A percentile compares a stretch with the other conserved stretches of the same genome.
These are phyloP conservation scores for Basidiobolus meristosporus DNA, from an alignment of 371 early-diverging fungal species.

Conservation along the genomic window DNA sequence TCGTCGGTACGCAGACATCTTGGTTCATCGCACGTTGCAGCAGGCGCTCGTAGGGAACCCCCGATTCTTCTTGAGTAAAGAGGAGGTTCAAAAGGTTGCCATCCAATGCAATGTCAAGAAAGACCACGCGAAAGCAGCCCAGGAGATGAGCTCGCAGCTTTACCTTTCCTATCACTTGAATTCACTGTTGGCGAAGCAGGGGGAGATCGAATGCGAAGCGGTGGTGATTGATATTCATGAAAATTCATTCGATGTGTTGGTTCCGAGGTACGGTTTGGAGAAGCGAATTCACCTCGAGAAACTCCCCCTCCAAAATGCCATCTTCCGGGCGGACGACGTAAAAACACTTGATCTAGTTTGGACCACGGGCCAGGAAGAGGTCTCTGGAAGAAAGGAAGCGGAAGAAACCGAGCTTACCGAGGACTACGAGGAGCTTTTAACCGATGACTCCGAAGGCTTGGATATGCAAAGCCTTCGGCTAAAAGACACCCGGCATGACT, in stretches of 20 bases:
- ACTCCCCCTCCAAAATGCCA: constrained; percentile 31
- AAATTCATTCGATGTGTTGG: constrained; percentile 44
- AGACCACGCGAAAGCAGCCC: constrained; percentile 58
- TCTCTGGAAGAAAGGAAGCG: no score
- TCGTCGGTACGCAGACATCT: constrained; percentile 88
- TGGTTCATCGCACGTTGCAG: neutral
- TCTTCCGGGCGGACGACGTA: no score
- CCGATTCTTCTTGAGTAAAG: constrained; percentile 15
- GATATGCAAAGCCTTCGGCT: no score
- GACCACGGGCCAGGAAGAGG: no score
- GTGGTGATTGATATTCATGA: constrained; percentile 23
- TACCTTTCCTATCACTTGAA: constrained; percentile 46
- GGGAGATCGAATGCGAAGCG: no score
- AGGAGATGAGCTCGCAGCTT: constrained; percentile 56
- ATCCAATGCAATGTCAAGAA: constrained; percentile 66
- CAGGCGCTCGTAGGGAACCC: no score
- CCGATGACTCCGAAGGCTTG: no score
- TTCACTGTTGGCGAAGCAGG: no score
- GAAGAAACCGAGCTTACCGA: no score
- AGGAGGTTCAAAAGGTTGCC: constrained; percentile 26
- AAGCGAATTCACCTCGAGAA: constrained; percentile 27
- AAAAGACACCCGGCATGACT: no score
- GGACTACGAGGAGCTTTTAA: no score
- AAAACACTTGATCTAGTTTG: no score
- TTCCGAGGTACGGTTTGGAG: constrained; percentile 55